Conservation (phyloP, 225 moss, liverwort and hornwort species). For the Neckera pumila region DNA sequence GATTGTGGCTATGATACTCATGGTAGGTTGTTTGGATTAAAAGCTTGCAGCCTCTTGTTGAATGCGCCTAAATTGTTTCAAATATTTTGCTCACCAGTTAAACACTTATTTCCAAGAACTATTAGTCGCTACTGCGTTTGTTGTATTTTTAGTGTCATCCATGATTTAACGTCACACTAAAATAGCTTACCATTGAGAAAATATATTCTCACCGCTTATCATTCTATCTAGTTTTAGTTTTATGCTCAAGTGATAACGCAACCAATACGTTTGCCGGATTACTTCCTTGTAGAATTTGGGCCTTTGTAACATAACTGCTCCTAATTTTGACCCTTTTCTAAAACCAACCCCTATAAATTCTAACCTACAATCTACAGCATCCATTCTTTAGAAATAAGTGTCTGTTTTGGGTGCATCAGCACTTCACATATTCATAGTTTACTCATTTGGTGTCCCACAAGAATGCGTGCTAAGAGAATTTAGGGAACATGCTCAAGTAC, state of each 20-base stretch:
- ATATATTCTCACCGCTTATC: neutral
- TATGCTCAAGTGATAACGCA: neutral
- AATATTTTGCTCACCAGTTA: neutral
- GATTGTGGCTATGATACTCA: neutral
- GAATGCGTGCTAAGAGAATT: neutral
- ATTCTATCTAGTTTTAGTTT: too few relatives aligned
- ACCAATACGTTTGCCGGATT: neutral
- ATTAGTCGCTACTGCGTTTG: too few relatives aligned
- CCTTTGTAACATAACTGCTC: neutral
- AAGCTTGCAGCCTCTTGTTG: too few relatives aligned
- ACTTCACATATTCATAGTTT: neutral
- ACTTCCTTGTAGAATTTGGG: neutral
- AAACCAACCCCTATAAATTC: neutral
- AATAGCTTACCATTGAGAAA: neutral
- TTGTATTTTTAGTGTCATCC: neutral
- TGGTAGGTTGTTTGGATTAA: neutral
- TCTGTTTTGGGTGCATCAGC: neutral
- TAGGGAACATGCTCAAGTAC: too few relatives aligned
- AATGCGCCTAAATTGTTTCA: neutral
- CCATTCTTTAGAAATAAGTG: neutral
- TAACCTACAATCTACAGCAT: neutral
- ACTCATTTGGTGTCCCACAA: neutral
- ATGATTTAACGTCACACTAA: neutral
- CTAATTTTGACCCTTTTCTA: neutral
- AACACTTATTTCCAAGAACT: neutral